These are phyloP conservation scores for Volvox carteri DNA, from an alignment of 163 green algal genomes.

Conservation along the genomic window DNA sequence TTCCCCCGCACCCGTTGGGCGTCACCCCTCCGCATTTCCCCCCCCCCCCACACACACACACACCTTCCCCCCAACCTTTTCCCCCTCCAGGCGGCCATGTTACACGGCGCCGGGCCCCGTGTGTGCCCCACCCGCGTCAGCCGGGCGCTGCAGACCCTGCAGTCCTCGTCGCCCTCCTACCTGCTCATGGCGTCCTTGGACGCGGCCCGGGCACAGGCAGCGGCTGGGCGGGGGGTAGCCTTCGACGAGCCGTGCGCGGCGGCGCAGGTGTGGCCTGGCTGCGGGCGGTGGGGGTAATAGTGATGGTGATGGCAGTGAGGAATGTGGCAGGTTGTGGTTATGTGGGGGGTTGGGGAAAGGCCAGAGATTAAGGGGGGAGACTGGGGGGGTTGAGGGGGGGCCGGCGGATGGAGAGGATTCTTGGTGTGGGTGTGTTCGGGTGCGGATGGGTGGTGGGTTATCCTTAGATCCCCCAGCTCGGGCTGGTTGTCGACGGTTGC, in stretches of 20 bases:
- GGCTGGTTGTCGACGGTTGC: too few species aligned
- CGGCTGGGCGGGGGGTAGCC: constrained; percentile 27
- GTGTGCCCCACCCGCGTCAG: constrained; percentile 59
- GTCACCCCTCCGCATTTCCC: too few species aligned
- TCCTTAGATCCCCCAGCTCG: too few species aligned
- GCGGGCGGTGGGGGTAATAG: neutral
- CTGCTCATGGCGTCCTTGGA: constrained; percentile 93
- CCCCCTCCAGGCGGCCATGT: constrained; percentile 81
- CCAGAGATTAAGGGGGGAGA: too few species aligned
- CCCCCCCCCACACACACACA: too few species aligned
- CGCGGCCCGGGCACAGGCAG: constrained; percentile 75
- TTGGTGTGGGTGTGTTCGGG: neutral
- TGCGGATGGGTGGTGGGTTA: neutral
- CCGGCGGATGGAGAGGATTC: too few species aligned
- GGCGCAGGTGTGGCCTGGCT: constrained; percentile 49
- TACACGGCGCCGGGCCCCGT: constrained; percentile 69
- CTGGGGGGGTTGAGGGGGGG: too few species aligned
- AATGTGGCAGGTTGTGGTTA: neutral
- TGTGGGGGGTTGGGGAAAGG: too few species aligned
- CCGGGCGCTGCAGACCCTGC: constrained; percentile 77
- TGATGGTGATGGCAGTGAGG: neutral
- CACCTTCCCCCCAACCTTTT: neutral
- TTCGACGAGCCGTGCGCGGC: constrained; percentile 62
- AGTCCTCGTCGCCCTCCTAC: constrained; percentile 94
- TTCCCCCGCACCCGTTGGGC: too few species aligned